These are phyloP conservation scores for Voacanga thouarsii DNA, from an alignment of 257 asterid species.

Conservation along the genomic window DNA sequence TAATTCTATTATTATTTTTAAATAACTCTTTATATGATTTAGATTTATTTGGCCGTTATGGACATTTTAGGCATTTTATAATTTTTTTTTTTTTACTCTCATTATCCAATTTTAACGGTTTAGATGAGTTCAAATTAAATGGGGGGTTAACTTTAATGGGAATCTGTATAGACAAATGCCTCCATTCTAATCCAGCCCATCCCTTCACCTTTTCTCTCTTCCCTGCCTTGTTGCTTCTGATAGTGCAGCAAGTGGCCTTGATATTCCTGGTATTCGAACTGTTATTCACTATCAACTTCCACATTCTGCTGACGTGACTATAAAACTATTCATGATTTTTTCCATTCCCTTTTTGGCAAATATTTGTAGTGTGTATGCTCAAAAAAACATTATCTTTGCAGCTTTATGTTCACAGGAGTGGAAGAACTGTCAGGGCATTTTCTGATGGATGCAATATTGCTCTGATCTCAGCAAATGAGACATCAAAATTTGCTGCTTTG, in stretches of 20 bases:
- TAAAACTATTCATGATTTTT: neutral
- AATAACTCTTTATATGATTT: no score
- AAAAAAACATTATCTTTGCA: conserved; percentile 27
- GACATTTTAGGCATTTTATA: no score
- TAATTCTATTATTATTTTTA: no score
- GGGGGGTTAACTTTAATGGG: no score
- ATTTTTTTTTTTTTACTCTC: no score
- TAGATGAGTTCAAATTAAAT: no score
- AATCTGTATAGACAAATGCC: no score
- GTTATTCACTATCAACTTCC: conserved; percentile 99
- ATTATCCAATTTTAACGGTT: no score
- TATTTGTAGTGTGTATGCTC: conserved; percentile 11
- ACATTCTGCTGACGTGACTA: conserved; percentile 81
- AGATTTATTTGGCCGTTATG: no score
- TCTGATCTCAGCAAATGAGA: conserved; percentile 80
- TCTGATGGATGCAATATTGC: conserved; percentile 97
- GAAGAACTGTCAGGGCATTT: conserved; percentile 97
- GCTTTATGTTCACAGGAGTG: conserved; percentile 96
- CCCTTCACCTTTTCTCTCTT: no score
- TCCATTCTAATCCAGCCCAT: no score
- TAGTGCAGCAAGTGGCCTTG: conserved; percentile 97
- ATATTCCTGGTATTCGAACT: conserved; percentile 84
- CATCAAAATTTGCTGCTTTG: conserved; percentile 80
- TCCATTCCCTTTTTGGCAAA: neutral
- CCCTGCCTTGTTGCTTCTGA: conserved; percentile 96